phyloP scores from a whole-genome alignment of 2,329 filamentous ascomycete species.

The Salinomyces thailandicus region DNA sequence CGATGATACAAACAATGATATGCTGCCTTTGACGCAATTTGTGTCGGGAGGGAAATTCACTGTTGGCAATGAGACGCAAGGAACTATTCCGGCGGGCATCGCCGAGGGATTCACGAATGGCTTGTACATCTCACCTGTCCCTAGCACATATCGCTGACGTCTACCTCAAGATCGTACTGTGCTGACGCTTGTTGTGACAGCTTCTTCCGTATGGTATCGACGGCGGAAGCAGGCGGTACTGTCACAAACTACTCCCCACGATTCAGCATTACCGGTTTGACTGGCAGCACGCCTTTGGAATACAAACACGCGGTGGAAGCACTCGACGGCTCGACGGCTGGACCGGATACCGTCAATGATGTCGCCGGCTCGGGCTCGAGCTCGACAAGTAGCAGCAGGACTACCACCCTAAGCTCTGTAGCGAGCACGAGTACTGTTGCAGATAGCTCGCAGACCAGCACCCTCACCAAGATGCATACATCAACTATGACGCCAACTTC shows the following conservation, averaged over 20 bases:
- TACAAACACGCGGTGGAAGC: conserved; percentile 27
- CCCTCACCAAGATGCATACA: too few relatives aligned
- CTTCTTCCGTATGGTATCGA: conserved; percentile 50
- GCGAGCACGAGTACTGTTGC: too few relatives aligned
- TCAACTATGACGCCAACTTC: too few relatives aligned
- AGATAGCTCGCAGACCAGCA: too few relatives aligned
- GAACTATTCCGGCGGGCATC: conserved; percentile 10
- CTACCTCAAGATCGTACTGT: too few relatives aligned
- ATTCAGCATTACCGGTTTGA: conserved; percentile 57
- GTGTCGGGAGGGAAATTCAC: conserved; percentile 8
- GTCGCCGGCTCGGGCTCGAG: neutral
- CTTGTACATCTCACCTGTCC: conserved; percentile 32
- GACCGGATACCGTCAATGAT: conserved; percentile 26
- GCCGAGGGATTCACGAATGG: conserved; percentile 37
- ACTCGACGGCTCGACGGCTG: conserved; percentile 26
- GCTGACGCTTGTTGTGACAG: too few relatives aligned
- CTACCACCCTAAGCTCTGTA: too few relatives aligned
- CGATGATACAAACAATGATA: conserved; percentile 28
- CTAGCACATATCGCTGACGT: too few relatives aligned
- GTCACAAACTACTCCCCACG: conserved; percentile 51
- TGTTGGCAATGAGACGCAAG: conserved; percentile 5
- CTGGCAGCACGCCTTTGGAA: conserved; percentile 43
- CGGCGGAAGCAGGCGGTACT: conserved; percentile 43
- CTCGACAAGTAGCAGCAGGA: too few relatives aligned
- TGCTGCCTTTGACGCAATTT: conserved; percentile 8